These are phyloP conservation scores for Manihot esculenta DNA, from an alignment of 441 rosid genomes.

Conservation along the genomic window DNA sequence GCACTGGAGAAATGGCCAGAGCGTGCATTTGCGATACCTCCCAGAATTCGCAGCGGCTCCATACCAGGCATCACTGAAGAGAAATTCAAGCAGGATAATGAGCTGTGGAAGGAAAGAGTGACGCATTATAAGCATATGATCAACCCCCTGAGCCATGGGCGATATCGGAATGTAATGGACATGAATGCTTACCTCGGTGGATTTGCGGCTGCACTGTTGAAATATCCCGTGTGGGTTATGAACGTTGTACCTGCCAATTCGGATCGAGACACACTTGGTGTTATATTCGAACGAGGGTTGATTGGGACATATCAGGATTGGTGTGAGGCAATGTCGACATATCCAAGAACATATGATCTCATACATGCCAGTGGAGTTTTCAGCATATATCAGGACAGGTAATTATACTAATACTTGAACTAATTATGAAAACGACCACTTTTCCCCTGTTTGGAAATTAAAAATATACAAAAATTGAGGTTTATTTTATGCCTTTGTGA, in stretches of 20 bases:
- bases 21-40: constrained; percentile 69
- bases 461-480: too few relatives aligned
- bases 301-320: constrained; percentile 86
- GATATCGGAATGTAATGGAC: constrained; percentile 89
- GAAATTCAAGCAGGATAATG: constrained; percentile 59
- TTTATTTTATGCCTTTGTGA: too few relatives aligned
- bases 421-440: not conserved
- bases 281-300: constrained; percentile 74
- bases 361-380: constrained; percentile 72
- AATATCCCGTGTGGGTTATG: constrained; percentile 89
- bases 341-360: constrained; percentile 89
- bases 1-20: constrained; percentile 83
- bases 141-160: constrained; percentile 49
- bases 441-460: not conserved
- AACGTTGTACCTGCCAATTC: constrained; percentile 70
- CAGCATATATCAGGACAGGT: constrained; percentile 84
- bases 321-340: constrained; percentile 96
- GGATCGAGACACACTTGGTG: constrained; percentile 68
- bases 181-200: constrained; percentile 93
- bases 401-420: not conserved
- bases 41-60: constrained; percentile 68
- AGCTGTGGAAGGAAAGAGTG: constrained; percentile 70
- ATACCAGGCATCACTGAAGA: constrained; percentile 61
- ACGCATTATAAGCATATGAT: constrained; percentile 55
- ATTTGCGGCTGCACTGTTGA: constrained; percentile 67